Base-by-base conservation (phyloP, 768 basidiomycete genomes). In the Nevesoporus exiguus region DNA sequence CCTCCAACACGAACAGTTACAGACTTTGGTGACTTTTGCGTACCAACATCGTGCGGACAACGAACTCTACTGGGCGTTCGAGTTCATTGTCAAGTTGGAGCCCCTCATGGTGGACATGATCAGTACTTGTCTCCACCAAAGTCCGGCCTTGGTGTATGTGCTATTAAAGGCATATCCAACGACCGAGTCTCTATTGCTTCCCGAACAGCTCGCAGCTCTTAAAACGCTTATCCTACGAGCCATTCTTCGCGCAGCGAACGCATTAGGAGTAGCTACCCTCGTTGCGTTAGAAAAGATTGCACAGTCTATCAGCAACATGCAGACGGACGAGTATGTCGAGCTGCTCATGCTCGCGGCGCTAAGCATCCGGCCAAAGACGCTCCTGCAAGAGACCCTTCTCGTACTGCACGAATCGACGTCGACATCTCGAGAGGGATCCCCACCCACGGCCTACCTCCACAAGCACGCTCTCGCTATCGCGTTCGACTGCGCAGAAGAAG, bases 401-500 rank as follows among this genome's bases (percentile, higher is more conserved):
- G 81, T 84, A 5, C 67, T 88, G 11, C 76, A 83, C 56, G 84
- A 84, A 34, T 72, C 72, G 29, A 75, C 78, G 2, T 51, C 56
- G 2, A 52, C 30, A 5, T 56, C 58, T 55, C 51, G 62, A 62
- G 53, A 51, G 67, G 44, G 42, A 50, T 57, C 66, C 4, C 52
- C 65, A 5, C 61, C 66, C 14, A 64, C 62, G 1, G 62, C 65
- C n/a, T 82, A 86, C 60, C 77, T 76, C 1, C 79, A 80, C 58
- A 81, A 80, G 48, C 77, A 83, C 31, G 78, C 80, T 0, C 73
- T 86, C 1, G 79, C 77, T 7, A 74, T 86, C 27, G 77, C 77
- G 1, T 84, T 84, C 52, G 85, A 86, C 55, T 76, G 82, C 13
- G 82, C 81, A 2, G 84, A 87, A 58, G 85, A 86, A 60, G 85